Evolutionary conservation across 2,329 filamentous ascomycete genomes (phyloP).

Genomic region (Colletotrichum sp.): DNA sequence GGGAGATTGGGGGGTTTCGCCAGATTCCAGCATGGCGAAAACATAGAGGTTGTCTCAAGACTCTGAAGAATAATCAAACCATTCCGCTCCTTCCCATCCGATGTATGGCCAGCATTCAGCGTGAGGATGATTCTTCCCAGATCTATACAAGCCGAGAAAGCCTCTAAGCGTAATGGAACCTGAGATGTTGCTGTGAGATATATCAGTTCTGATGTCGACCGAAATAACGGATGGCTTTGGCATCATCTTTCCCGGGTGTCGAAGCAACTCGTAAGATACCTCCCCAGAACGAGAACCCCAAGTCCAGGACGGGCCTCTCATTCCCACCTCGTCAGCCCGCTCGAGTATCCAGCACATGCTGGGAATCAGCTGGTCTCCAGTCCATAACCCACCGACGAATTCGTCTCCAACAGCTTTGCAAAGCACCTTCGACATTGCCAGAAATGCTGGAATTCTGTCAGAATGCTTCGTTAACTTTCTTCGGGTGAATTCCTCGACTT

Average conservation of each 20-base stretch:
- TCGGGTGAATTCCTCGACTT: background rate
- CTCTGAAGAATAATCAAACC: no score
- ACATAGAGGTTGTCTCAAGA: no score
- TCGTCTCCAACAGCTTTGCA: background rate
- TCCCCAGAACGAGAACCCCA: background rate
- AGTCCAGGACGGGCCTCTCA: background rate
- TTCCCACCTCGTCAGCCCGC: background rate
- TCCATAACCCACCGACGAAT: background rate
- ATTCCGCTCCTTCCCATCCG: no score
- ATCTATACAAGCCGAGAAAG: no score
- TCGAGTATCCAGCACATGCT: background rate
- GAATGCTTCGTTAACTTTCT: background rate
- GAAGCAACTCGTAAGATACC: background rate
- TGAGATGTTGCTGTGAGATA: background rate
- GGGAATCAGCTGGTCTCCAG: fast-evolving
- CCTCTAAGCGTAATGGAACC: background rate
- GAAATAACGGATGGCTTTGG: background rate
- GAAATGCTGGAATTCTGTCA: background rate
- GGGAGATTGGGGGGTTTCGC: no score
- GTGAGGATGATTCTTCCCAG: no score
- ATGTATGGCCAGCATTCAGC: no score
- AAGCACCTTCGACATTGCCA: background rate
- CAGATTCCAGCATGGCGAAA: no score
- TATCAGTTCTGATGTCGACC: background rate
- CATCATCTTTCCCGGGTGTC: background rate